These are phyloP conservation scores for Leersia perrieri DNA, from an alignment of 176 grass and related monocot genomes.

Conservation along the genomic window DNA sequence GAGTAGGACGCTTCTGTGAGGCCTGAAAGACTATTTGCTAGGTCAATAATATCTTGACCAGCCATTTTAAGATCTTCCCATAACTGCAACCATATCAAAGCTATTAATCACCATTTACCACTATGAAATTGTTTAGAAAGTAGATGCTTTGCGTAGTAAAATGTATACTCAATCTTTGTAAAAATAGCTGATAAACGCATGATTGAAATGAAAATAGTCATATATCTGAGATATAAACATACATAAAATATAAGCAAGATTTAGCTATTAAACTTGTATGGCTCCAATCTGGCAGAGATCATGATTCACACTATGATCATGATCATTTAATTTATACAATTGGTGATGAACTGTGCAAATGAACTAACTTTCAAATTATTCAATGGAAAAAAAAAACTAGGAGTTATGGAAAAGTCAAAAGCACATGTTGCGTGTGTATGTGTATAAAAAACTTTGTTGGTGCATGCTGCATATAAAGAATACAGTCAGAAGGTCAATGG, in stretches of 20 bases:
- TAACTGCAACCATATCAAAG: conserved; percentile 52
- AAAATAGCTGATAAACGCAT: conserved; percentile 7
- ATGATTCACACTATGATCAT: conserved; percentile 5
- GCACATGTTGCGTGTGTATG: neutral
- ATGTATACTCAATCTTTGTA: neutral
- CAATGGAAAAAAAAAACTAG: neutral
- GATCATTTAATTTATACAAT: neutral
- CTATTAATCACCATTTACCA: neutral
- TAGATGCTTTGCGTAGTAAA: conserved; percentile 7
- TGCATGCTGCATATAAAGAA: conserved; percentile 22
- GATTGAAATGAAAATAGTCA: conserved; percentile 10
- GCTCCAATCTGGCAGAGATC: neutral
- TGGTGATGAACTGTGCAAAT: neutral
- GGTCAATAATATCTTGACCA: conserved; percentile 64
- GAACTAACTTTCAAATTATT: neutral
- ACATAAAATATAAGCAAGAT: neutral
- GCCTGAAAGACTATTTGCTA: conserved; percentile 79
- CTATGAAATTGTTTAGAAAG: neutral
- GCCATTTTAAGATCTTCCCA: conserved; percentile 73
- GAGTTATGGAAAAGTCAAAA: neutral
- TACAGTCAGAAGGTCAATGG: neutral
- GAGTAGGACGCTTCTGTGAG: conserved; percentile 56
- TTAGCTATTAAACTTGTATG: neutral
- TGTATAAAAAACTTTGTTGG: neutral
- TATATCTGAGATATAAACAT: conserved; percentile 16